Conservation (phyloP, 2,329 filamentous ascomycete species). For the Diaporthe ampelina region DNA sequence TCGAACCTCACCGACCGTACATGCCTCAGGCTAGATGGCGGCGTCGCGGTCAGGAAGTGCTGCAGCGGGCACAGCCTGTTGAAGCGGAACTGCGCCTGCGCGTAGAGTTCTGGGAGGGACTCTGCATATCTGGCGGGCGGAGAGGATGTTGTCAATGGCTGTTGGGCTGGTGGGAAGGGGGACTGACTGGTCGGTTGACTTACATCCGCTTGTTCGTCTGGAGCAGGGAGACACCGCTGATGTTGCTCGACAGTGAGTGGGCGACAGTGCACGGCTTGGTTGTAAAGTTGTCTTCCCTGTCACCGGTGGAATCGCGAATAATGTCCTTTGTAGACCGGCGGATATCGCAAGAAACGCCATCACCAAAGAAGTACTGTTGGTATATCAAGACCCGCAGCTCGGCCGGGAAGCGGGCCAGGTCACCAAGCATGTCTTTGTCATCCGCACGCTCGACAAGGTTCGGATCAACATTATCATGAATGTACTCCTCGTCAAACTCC, state of each 20-base stretch:
- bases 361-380: constrained; percentile 2
- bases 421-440: not conserved
- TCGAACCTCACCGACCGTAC: constrained; percentile 20
- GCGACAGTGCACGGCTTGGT: constrained; percentile 5
- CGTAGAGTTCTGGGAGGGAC: constrained; percentile 1
- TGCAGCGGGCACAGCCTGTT: constrained; percentile 28
- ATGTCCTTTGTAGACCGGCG: not conserved
- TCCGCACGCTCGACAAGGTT: not conserved
- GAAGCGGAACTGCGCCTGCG: constrained; percentile 24
- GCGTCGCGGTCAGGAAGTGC: constrained; percentile 16
- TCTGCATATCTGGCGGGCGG: not conserved
- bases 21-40: not conserved
- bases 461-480: no score
- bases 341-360: not conserved
- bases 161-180: not conserved
- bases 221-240: constrained; percentile 7
- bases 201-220: constrained; percentile 22
- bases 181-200: not conserved
- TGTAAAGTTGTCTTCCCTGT: not conserved
- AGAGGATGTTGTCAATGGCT: not conserved
- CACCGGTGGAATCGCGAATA: not conserved
- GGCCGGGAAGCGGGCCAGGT: constrained; percentile 9
- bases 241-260: constrained; percentile 19
- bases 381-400: constrained; percentile 21
- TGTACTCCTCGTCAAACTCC: not conserved